Evolutionary conservation across 2,329 filamentous ascomycete species (phyloP), one percentile per base, ranked within the genome.

Genomic region (Paramyrothecium roridum): DNA sequence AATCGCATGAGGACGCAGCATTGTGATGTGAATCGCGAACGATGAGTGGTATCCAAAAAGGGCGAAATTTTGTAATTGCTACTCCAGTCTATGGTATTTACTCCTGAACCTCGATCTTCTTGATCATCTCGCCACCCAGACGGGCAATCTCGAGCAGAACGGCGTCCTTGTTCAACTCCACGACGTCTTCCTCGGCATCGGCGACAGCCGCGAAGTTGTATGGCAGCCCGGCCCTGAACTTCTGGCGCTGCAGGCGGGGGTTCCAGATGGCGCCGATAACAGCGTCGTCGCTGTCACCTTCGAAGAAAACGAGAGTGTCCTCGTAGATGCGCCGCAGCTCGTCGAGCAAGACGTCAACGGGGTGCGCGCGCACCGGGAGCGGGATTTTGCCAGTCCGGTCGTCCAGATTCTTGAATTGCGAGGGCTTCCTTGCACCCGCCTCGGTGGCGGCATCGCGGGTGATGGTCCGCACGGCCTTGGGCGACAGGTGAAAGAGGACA

Each of bases 361-460:
- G 83, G n/a, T 87, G 78, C 21, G 82, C 81, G 2, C 84, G 81
- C 4, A 87, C 64, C 34, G 80, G 78, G 11, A 73, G 70, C 58
- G 66, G 73, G 53, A 65, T 70, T 59, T 69, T 68, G 50, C 76
- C 73, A n/a, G 75, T 79, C 54, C 81, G 79, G 30, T 84, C 75
- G 61, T 88, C 84, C 34, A 97, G 78, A 68, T 97, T 97, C 74
- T 96, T 96, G 79, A 88, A 97, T 30, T 80, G 80, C n/a, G 71
- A 72, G 40, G 79, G 73, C 49, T 76, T 73, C 50, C 65, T 70
- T 17, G 67, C 67, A 57, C 74, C 59, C 57, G 67, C 64, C 43
- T 73, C 65, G 55, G 67, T 63, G 52, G 71, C 70, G 40, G 70
- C 67, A 50, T 75, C 74, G 63, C 72, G 67, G 63, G 72, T 55